Evolutionary conservation across 208 protist species (phyloP), one percentile per base, ranked within the genome.

Genomic region (Trichomonas vaginalis): DNA sequence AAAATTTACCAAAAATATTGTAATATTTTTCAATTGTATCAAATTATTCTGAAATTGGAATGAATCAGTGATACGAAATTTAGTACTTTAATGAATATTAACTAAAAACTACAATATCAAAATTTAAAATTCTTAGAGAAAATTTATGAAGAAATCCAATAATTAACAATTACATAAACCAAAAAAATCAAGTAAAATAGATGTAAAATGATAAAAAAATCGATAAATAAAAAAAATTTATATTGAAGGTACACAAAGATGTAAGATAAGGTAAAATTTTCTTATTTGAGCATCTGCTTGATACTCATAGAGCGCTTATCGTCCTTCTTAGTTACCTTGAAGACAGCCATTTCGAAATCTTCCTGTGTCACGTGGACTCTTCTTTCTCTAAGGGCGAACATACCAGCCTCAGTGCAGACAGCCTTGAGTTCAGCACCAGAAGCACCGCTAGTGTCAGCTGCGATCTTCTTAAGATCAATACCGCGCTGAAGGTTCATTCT

Each of bases 401-500:
- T 99, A 96, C 99, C 96, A 96, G 98, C 98, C 96, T 99, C 98
- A 17, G 98, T 98, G 96, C 98, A 98, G 12, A 98, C 98, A 21
- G 97, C 96, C 97, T 99, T 97, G 46, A 96, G 96, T 95, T 99
- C 99, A 35, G 99, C 99, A 45, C 99, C 99, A n/a, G 98, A 99
- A 83, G 98, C 98, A 96, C 99, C 98, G 37, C 97, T 96, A 96
- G 99, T 98, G 96, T 98, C 98, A 96, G 98, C 98, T 32, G 99
- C 98, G 42, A 97, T 96, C 80, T 96, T 98, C 96, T 97, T 98
- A 3, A 99, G 97, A 96, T 99, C 98, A 96, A 99, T 99, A 45
- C 98, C 99, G 83, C 99, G 97, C 6, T 98, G 99, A 32, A 99
- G 96, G 97, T 99, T 99, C 99, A 99, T 99, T 96, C 98, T 99